These are phyloP conservation scores for Cladosporium colombiae DNA, from an alignment of 2,329 filamentous ascomycete genomes.

Conservation along the genomic window DNA sequence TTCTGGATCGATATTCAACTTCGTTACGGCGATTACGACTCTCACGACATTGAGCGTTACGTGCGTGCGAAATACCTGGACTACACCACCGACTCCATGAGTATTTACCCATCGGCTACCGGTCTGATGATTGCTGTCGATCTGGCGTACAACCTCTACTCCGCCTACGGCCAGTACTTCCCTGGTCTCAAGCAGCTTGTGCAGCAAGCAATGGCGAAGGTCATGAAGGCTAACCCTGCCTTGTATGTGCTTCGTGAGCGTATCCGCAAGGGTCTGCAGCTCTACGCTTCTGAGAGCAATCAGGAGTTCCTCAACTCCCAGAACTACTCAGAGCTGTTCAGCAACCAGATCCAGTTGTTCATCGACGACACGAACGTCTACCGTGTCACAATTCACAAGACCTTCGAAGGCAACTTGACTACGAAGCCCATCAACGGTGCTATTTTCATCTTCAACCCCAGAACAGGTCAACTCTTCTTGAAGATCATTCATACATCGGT, in stretches of 20 bases:
- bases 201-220: slow-evolving; percentile 98
- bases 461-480: slow-evolving; percentile 93
- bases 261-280: slow-evolving; percentile 95
- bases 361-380: slow-evolving; percentile 99
- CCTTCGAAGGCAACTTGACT: slow-evolving; percentile 97
- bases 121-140: slow-evolving; percentile 98
- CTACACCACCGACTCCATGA: slow-evolving; percentile 98
- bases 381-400: slow-evolving; percentile 99
- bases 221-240: slow-evolving; percentile 99
- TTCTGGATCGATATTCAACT: slow-evolving; percentile 99
- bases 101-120: slow-evolving; percentile 95
- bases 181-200: slow-evolving; percentile 92
- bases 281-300: slow-evolving; percentile 98
- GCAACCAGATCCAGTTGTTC: slow-evolving; percentile 97
- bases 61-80: slow-evolving; percentile 97
- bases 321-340: slow-evolving; percentile 98
- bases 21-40: slow-evolving; percentile 97
- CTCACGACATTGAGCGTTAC: slow-evolving; percentile 97
- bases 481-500: slow-evolving; percentile 99
- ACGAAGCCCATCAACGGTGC: slow-evolving; percentile 99
- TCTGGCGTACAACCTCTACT: slow-evolving; percentile 96
- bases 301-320: slow-evolving; percentile 99
- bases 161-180: slow-evolving; percentile 98
- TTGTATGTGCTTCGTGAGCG: slow-evolving; percentile 95
- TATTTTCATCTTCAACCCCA: slow-evolving; percentile 99